phyloP scores from a whole-genome alignment of 345 rosid species.

The Hibiscus trionum region DNA sequence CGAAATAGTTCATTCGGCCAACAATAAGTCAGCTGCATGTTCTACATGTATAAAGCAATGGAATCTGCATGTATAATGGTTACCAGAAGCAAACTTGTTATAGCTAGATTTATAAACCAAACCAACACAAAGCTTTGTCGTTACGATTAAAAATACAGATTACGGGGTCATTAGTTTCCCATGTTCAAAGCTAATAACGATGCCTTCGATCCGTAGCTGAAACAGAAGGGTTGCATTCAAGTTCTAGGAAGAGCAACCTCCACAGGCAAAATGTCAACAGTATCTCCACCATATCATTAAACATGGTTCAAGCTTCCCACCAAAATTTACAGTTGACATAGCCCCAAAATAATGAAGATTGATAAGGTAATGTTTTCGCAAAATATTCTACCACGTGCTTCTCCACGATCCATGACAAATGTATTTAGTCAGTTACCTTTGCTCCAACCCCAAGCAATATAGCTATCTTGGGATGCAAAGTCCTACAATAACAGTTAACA shows the following conservation, averaged over 20 bases:
- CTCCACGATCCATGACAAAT: neutral
- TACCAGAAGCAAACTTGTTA: neutral
- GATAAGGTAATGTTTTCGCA: neutral
- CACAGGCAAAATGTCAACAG: neutral
- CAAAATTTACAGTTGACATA: slow-evolving; percentile 5
- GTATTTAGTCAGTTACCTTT: slow-evolving; percentile 22
- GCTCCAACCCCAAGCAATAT: slow-evolving; percentile 64
- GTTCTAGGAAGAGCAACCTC: neutral
- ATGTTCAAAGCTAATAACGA: neutral
- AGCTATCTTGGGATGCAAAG: slow-evolving; percentile 94
- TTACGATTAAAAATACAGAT: neutral
- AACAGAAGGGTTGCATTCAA: neutral
- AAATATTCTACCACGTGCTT: neutral
- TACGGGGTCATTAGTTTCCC: neutral
- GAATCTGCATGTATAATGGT: neutral
- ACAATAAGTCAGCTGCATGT: neutral
- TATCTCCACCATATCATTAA: slow-evolving; percentile 1
- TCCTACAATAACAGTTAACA: slow-evolving; percentile 34
- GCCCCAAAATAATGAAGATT: slow-evolving; percentile 1
- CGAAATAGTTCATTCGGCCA: neutral
- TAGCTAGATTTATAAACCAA: neutral
- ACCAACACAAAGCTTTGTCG: neutral
- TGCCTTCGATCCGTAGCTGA: neutral
- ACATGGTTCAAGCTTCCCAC: neutral
- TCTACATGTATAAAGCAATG: neutral